These are phyloP conservation scores for Arthroderma sp. DNA, from an alignment of 2,329 filamentous ascomycete species.

Conservation along the genomic window DNA sequence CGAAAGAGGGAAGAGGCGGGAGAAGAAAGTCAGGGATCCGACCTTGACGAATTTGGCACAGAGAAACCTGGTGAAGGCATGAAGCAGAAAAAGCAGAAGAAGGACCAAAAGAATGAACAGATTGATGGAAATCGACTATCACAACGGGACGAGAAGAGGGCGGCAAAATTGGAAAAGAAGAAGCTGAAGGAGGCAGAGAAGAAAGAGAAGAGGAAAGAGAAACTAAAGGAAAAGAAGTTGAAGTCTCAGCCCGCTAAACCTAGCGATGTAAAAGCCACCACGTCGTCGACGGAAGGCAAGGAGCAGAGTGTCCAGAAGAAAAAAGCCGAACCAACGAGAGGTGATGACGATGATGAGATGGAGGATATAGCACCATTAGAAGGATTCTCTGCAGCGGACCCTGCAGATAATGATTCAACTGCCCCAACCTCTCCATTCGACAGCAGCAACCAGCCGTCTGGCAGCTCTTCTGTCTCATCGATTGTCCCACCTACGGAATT, in stretches of 20 bases:
- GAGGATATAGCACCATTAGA: conserved; percentile 35
- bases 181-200: conserved; percentile 9
- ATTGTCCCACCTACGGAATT: conserved; percentile 35
- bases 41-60: conserved; percentile 30
- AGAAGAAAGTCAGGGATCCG: conserved; percentile 29
- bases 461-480: conserved; percentile 57
- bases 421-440: conserved; percentile 41
- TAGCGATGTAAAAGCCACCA: conserved; percentile 6
- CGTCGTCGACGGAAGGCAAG: conserved; percentile 11
- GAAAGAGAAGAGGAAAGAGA: conserved; percentile 11
- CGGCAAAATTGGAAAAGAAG: conserved; percentile 15
- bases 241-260: neutral
- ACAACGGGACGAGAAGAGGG: conserved; percentile 5
- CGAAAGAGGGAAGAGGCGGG: conserved; percentile 59
- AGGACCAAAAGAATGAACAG: conserved; percentile 10
- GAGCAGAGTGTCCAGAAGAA: conserved; percentile 7
- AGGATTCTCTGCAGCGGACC: conserved; percentile 35
- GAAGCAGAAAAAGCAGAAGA: conserved; percentile 46
- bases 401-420: conserved; percentile 26
- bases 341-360: conserved; percentile 15
- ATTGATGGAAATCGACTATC: conserved; percentile 6
- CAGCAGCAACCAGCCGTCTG: conserved; percentile 36
- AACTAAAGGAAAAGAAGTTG: conserved; percentile 11
- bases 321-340: conserved; percentile 14
- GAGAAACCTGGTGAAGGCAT: conserved; percentile 50